These are phyloP conservation scores for Cupressus sempervirens DNA, from an alignment of 75 land plant species.

Conservation along the genomic window DNA sequence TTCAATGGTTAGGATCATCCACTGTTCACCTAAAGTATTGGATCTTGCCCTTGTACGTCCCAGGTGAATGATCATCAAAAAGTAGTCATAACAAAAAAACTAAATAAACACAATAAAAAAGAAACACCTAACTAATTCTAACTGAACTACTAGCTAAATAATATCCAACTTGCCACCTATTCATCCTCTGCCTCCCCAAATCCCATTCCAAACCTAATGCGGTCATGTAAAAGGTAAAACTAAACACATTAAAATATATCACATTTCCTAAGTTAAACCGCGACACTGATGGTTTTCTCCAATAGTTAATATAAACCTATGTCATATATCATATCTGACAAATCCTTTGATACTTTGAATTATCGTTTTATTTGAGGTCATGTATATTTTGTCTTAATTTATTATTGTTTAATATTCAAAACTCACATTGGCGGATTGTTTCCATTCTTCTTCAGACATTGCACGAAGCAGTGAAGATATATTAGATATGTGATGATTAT, in stretches of 20 bases:
- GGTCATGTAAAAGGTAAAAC: no score
- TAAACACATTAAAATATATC: neutral
- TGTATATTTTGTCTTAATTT: neutral
- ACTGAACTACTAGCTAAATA: neutral
- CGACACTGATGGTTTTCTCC: neutral
- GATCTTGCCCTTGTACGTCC: neutral
- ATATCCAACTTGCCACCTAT: neutral
- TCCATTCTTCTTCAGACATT: neutral
- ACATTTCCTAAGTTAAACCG: neutral
- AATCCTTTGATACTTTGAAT: neutral
- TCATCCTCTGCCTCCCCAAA: neutral
- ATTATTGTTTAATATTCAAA: no score
- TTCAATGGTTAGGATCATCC: neutral
- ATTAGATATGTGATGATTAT: neutral
- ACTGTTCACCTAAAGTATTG: neutral
- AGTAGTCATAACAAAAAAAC: no score
- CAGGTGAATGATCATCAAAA: neutral
- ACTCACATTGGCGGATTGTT: neutral
- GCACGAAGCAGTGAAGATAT: neutral
- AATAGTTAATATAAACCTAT: neutral
- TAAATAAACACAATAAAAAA: no score
- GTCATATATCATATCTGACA: neutral
- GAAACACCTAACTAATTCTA: neutral
- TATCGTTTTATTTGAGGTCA: neutral
- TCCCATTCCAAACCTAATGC: neutral